Evolutionary conservation across 257 asterid species (phyloP), one percentile per base, ranked within the genome.

Genomic region (Fraxinus excelsior): DNA sequence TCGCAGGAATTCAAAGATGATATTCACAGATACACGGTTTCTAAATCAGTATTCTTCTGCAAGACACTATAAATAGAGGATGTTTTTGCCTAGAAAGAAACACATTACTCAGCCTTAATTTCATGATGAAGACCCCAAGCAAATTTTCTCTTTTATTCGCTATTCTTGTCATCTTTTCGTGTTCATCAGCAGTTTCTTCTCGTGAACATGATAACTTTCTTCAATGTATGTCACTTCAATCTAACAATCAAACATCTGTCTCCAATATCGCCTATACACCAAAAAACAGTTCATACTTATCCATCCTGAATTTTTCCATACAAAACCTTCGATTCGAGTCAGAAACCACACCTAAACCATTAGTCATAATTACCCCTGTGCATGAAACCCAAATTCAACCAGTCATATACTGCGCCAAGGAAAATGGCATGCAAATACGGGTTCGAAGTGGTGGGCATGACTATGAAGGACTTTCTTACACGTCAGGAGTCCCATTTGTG

Each of bases 381-480:
- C 38, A 80, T 3, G 85, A 83, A 71, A 78, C 85, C 74, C 84
- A 85, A 25, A 49, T 85, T 78, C 84, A 82, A 0, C 68, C 82
- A 1, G 37, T 74, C 74, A 29, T 83, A 5, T 7, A 53, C 1
- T 83, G 87, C 4, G 82, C 85, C 23, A 81, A 83, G 71, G 68
- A 77, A 2, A 38, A 32, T 5, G 82, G 65, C 37, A 66, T 81
- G 72, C 66, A 86, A 29, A 78, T 86, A 11, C 76, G 85, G 51
- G 77, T 66, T 1, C 79, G 87, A 28, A 86, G 89, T 12, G 89
- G 89, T 0, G 89, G 89, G 18, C 89, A 85, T 31, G 89, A 85
- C 42, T 76, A 75, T 29, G 89, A 85, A 78, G 87, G 87, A 21
- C 38, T 85, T 2, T 86, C 87, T 0, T 86, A 80, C 31, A 76